A percentile compares a stretch with the other conserved stretches of the same genome.
Evolutionary conservation across 2,329 filamentous ascomycete species (phyloP).

Genomic region (Trichoderma sp.): DNA sequence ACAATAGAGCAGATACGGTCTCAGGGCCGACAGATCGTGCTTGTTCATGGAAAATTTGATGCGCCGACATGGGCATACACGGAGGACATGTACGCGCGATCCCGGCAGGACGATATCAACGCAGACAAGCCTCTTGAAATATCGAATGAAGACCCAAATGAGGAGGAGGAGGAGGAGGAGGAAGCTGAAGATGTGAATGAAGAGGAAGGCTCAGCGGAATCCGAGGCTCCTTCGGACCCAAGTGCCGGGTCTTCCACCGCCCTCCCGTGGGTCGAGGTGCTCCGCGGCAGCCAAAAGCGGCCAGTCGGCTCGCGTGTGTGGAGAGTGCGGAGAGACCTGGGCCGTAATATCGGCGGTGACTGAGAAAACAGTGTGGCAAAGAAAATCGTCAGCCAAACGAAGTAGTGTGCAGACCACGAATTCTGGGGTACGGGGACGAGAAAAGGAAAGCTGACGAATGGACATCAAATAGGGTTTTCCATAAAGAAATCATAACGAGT

Average conservation of each 20-base stretch:
- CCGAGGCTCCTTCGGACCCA: background rate
- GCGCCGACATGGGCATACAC: slow-evolving; percentile 69
- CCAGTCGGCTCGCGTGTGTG: slow-evolving; percentile 62
- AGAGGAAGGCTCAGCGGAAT: background rate
- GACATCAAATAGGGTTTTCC: background rate
- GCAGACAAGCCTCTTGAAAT: slow-evolving; percentile 32
- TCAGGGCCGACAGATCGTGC: slow-evolving; percentile 54
- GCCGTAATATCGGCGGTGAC: slow-evolving; percentile 30
- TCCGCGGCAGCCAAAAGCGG: slow-evolving; percentile 56
- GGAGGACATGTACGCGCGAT: slow-evolving; percentile 56
- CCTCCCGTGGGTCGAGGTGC: slow-evolving; percentile 60
- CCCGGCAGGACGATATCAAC: slow-evolving; percentile 34
- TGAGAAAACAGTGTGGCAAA: background rate
- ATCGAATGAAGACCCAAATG: slow-evolving; percentile 39
- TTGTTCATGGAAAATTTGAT: slow-evolving; percentile 70
- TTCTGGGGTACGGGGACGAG: background rate
- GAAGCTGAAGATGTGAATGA: slow-evolving; percentile 15
- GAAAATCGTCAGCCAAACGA: background rate
- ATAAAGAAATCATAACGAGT: background rate
- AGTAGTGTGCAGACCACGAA: background rate
- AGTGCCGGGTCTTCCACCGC: background rate
- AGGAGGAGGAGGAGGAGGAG: slow-evolving; percentile 34
- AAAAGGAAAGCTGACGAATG: background rate
- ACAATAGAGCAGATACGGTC: slow-evolving; percentile 43
- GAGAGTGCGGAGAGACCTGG: slow-evolving; percentile 65